phyloP scores from a whole-genome alignment of 2,329 filamentous ascomycete genomes.

The Phialemoniopsis sp. region DNA sequence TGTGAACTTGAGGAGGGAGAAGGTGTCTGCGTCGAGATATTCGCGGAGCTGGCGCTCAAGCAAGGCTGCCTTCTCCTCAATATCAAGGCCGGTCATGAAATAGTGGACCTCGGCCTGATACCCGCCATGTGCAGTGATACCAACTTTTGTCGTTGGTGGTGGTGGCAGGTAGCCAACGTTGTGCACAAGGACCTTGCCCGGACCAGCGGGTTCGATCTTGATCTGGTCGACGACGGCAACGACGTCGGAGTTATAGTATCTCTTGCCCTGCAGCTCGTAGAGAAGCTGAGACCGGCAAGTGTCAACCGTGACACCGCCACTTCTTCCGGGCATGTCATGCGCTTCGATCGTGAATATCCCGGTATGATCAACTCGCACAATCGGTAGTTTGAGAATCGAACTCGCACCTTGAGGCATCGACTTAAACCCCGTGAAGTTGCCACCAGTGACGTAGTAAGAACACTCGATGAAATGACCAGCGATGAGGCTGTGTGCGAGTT shows the following conservation, averaged over 20 bases:
- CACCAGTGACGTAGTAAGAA: slow-evolving; percentile 33
- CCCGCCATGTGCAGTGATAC: slow-evolving; percentile 16
- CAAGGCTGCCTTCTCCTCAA: slow-evolving; percentile 13
- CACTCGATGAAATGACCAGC: slow-evolving; percentile 12
- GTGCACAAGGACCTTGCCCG: slow-evolving; percentile 22
- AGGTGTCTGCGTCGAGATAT: slow-evolving; percentile 13
- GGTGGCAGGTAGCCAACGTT: slow-evolving; percentile 25
- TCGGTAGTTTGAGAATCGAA: slow-evolving; percentile 38
- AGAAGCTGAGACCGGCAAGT: slow-evolving; percentile 26
- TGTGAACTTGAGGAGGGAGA: slow-evolving; percentile 20
- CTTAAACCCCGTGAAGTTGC: slow-evolving; percentile 40
- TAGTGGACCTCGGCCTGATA: slow-evolving; percentile 17
- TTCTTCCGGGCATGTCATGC: slow-evolving; percentile 35
- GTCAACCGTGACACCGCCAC: slow-evolving; percentile 21
- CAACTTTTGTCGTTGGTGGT: slow-evolving; percentile 24
- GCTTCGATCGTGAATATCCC: slow-evolving; percentile 26
- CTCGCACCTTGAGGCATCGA: slow-evolving; percentile 11
- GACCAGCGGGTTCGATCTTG: slow-evolving; percentile 38
- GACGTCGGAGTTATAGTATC: slow-evolving; percentile 26
- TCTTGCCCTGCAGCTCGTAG: slow-evolving; percentile 43
- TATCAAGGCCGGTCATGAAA: slow-evolving; percentile 11
- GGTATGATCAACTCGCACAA: slow-evolving; percentile 27
- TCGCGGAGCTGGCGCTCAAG: slow-evolving; percentile 8
- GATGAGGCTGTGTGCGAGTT: slow-evolving; percentile 9
- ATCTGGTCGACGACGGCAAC: slow-evolving; percentile 20